These are phyloP conservation scores for Microsporum canis DNA, from an alignment of 2,329 filamentous ascomycete genomes.

Conservation along the genomic window DNA sequence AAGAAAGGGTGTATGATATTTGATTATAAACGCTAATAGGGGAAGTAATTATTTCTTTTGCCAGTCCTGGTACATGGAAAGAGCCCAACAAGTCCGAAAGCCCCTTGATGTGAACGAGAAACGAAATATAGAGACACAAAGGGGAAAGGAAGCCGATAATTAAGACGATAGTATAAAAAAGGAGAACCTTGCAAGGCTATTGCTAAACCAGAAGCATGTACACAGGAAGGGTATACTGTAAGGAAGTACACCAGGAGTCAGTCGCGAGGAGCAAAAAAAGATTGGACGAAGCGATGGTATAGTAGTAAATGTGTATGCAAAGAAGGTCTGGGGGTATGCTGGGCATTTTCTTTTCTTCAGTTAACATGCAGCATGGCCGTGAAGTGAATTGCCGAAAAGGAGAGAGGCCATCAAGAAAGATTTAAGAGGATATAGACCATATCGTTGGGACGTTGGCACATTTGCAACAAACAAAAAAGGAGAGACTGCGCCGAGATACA, in stretches of 20 bases:
- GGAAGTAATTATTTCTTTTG: not conserved
- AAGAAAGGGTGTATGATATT: not conserved
- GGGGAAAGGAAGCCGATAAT: not conserved
- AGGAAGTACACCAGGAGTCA: not conserved
- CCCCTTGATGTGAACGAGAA: not conserved
- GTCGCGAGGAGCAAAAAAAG: not conserved
- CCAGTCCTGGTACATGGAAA: not conserved
- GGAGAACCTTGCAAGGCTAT: not conserved
- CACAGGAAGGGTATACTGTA: not conserved
- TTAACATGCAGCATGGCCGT: not conserved
- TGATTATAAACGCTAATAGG: not conserved
- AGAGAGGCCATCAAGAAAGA: not conserved
- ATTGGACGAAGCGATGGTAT: not conserved
- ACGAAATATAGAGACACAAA: not conserved
- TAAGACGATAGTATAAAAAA: not conserved
- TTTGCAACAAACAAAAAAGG: not conserved
- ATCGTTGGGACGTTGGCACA: not conserved
- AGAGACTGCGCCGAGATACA: not conserved
- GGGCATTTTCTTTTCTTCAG: not conserved
- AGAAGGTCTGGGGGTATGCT: not conserved
- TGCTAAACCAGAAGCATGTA: constrained; percentile 3
- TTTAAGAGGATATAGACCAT: not conserved
- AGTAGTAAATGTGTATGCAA: not conserved
- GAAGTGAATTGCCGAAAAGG: not conserved
- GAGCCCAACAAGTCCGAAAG: not conserved